A percentile compares a stretch with the other conserved stretches of the same genome.
Evolutionary conservation across 148 eudicot species (phyloP).

Genomic region (Fagopyrum homotropicum): DNA sequence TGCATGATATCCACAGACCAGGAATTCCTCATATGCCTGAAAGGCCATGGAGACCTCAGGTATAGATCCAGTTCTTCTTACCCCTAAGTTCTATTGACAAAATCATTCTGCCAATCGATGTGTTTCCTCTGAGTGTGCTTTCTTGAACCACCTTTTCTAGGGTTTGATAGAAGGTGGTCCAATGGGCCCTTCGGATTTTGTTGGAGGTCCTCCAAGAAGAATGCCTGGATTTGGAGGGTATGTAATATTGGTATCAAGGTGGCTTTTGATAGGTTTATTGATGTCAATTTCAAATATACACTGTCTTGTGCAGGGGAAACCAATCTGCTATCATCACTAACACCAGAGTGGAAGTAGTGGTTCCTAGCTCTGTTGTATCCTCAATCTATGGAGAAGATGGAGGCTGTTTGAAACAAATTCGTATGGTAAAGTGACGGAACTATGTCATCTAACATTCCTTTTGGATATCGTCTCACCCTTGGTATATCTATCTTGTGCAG

Average conservation of each 20-base stretch:
- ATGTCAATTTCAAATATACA: background rate
- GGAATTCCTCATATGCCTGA: slow-evolving; percentile 55
- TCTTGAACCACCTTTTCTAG: slow-evolving; percentile 24
- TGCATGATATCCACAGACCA: slow-evolving; percentile 63
- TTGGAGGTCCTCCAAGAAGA: slow-evolving; percentile 60
- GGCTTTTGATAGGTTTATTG: background rate
- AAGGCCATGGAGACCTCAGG: slow-evolving; percentile 89
- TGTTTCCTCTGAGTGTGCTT: background rate
- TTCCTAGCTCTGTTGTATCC: slow-evolving; percentile 81
- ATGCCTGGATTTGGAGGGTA: slow-evolving; percentile 81
- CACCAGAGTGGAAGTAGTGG: slow-evolving; percentile 85
- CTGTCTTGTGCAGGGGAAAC: slow-evolving; percentile 38
- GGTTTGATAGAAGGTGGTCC: slow-evolving; percentile 47
- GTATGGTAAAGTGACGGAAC: slow-evolving; percentile 48
- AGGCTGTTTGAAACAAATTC: slow-evolving; percentile 80
- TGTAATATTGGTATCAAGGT: slow-evolving; percentile 9
- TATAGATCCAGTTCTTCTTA: slow-evolving; percentile 17
- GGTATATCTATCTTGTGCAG: slow-evolving; percentile 27
- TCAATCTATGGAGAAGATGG: slow-evolving; percentile 86
- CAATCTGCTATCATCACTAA: slow-evolving; percentile 68
- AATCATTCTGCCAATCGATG: background rate
- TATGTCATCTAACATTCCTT: background rate
- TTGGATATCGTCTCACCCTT: background rate
- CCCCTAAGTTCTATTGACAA: background rate
- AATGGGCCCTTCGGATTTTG: slow-evolving; percentile 49